Evolutionary conservation across 2,329 filamentous ascomycete genomes (phyloP), one percentile per base, ranked within the genome.

Genomic region (Nigrospora oryzae): DNA sequence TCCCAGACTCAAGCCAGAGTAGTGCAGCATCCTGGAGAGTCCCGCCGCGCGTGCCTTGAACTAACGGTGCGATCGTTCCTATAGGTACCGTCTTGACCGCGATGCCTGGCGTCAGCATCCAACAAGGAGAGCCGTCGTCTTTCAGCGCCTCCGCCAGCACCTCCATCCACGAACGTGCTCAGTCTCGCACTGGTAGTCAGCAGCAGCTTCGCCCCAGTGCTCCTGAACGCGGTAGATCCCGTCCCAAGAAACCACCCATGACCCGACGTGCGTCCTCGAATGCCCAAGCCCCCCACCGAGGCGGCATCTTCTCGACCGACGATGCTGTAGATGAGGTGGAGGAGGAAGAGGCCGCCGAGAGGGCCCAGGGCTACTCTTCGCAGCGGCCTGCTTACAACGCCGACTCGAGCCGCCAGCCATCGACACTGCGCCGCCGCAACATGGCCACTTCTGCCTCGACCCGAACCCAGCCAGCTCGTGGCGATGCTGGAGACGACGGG

Each of bases 231-330:
- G 67, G 70, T 49, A 71, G 72, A 38, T 61, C 64, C 19, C 73
- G 75, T 51, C 73, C 81, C 13, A 82, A 79, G 61, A 94, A 91
- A 62, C 89, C 89, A 15, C 67, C 77, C 11, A 78, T 91, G 63
- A 63, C 77, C 46, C 83, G 88, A 53, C 83, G 89, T 49, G 74
- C 83, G 46, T 91, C 88, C 2, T 89, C 88, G 19, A 86, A 78
- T 46, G 65, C 64, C 8, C 74, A 80, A 56, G 81, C 81, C 36
- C 89, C 89, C 3, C 81, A 91, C 60, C 84, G 88, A 44, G 87
- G 90, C 30, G 86, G 86, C 50, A 75, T 91, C 48, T 97, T 95
- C 66, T 96, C 90, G 0, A 88, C 88, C 40, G 90, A 97, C 60
- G 91, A 97, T 62, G 89, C 89, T 58, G 72, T 82, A 19, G 75